Percentiles rank a stretch among this genome's conserved stretches.
phyloP scores from a whole-genome alignment of 164 flowering plant species.

The Aristolochia contorta region DNA sequence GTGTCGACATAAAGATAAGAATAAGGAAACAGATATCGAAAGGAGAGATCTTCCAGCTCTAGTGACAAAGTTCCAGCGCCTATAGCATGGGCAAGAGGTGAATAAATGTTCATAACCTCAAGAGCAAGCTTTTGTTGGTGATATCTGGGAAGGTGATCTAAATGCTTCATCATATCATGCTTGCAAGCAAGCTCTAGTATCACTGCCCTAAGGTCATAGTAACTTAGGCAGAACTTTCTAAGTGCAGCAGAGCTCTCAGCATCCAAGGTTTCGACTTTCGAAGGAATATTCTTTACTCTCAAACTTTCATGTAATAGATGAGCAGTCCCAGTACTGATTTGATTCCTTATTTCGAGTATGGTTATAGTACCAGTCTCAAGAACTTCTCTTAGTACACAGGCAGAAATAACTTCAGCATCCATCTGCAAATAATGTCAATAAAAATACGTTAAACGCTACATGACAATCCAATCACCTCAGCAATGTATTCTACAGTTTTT shows the following conservation, averaged over 20 bases:
- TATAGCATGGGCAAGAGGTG: constrained; percentile 82
- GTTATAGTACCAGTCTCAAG: constrained; percentile 52
- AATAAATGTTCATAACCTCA: constrained; percentile 69
- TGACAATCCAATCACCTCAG: neutral
- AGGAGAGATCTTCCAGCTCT: constrained; percentile 83
- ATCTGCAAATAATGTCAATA: constrained; percentile 37
- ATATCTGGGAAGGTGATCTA: constrained; percentile 65
- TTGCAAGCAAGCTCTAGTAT: constrained; percentile 61
- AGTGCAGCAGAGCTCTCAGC: constrained; percentile 60
- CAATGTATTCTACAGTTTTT: neutral
- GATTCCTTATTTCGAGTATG: constrained; percentile 37
- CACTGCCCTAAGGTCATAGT: constrained; percentile 73
- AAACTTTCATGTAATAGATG: constrained; percentile 72
- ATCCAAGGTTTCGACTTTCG: constrained; percentile 47
- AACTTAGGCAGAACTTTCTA: constrained; percentile 72
- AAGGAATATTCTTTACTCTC: constrained; percentile 50
- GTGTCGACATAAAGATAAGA: constrained; percentile 72
- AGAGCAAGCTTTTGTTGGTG: constrained; percentile 59
- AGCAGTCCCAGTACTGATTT: constrained; percentile 56
- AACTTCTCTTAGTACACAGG: constrained; percentile 57
- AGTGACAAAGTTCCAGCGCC: constrained; percentile 47
- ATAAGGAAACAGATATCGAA: constrained; percentile 66
- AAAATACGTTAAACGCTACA: constrained; percentile 2
- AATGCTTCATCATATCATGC: constrained; percentile 80
- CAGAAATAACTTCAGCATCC: constrained; percentile 94